Conservation (phyloP, 2,329 filamentous ascomycete genomes). For the Aspergillus texensis region DNA sequence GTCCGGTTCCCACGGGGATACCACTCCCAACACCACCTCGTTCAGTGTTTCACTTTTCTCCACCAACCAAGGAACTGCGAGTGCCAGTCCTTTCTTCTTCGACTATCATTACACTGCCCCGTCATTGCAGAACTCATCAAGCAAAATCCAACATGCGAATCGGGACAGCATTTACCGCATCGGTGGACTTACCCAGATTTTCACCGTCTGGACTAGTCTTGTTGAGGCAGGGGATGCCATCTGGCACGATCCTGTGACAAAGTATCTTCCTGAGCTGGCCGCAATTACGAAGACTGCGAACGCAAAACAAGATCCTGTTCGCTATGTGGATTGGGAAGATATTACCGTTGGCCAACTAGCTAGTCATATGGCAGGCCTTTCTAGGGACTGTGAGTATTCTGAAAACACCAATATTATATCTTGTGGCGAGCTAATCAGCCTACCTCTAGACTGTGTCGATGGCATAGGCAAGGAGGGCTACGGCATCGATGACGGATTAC, state of each 20-base stretch:
- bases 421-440: background rate
- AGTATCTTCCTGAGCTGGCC: slow-evolving; percentile 43
- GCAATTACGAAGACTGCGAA: background rate
- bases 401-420: too few species aligned
- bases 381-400: slow-evolving; percentile 21
- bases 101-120: slow-evolving; percentile 27
- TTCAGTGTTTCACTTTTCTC: slow-evolving; percentile 29
- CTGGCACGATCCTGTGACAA: slow-evolving; percentile 44
- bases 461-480: background rate
- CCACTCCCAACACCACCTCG: slow-evolving; percentile 20
- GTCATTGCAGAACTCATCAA: slow-evolving; percentile 5
- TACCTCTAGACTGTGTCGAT: background rate
- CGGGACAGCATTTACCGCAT: slow-evolving; percentile 29
- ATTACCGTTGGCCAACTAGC: slow-evolving; percentile 28
- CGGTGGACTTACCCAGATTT: slow-evolving; percentile 44
- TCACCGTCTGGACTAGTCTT: slow-evolving; percentile 41
- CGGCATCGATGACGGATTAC: background rate
- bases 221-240: slow-evolving; percentile 36
- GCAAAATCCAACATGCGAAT: slow-evolving; percentile 1
- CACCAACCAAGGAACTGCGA: slow-evolving; percentile 15
- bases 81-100: slow-evolving; percentile 22
- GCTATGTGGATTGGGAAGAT: slow-evolving; percentile 18
- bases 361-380: slow-evolving; percentile 26
- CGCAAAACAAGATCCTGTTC: background rate
- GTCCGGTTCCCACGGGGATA: slow-evolving; percentile 17